Percentiles rank a stretch among this genome's conserved stretches.
These are phyloP conservation scores for Aegilops speltoides DNA, from an alignment of 176 grass and related monocot genomes.

Conservation along the genomic window DNA sequence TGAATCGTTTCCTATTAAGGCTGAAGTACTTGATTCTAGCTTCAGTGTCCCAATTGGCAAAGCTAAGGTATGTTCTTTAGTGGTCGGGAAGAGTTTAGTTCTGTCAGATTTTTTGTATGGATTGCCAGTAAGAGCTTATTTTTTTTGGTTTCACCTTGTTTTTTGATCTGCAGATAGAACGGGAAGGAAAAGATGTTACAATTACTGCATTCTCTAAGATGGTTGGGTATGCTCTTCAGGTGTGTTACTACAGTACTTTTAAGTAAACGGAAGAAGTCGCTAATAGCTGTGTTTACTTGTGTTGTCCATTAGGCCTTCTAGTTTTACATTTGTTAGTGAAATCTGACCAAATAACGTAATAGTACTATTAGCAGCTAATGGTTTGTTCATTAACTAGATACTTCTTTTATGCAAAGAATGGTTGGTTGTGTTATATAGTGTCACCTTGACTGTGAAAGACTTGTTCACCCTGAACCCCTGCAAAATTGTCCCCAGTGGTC, in stretches of 20 bases:
- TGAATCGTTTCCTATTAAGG: conserved; percentile 88
- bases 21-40: conserved; percentile 93
- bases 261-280: not conserved
- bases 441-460: not conserved
- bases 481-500: not conserved
- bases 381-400: not conserved
- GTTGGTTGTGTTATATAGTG: not conserved
- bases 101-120: not conserved
- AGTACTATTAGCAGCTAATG: not conserved
- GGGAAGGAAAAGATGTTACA: conserved; percentile 87
- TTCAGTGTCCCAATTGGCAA: conserved; percentile 95
- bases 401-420: not conserved
- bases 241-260: conserved; percentile 36
- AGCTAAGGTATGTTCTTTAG: conserved; percentile 67
- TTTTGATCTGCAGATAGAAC: conserved; percentile 62
- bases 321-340: not conserved
- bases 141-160: not conserved
- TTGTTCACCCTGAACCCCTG: not conserved
- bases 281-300: not conserved
- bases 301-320: not conserved
- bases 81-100: not conserved
- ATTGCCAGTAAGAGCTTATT: not conserved
- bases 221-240: conserved; percentile 94
- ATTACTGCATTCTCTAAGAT: conserved; percentile 99
- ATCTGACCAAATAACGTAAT: not conserved